Conservation (phyloP, 139 green algal species). For the Tetraselmis striata region DNA sequence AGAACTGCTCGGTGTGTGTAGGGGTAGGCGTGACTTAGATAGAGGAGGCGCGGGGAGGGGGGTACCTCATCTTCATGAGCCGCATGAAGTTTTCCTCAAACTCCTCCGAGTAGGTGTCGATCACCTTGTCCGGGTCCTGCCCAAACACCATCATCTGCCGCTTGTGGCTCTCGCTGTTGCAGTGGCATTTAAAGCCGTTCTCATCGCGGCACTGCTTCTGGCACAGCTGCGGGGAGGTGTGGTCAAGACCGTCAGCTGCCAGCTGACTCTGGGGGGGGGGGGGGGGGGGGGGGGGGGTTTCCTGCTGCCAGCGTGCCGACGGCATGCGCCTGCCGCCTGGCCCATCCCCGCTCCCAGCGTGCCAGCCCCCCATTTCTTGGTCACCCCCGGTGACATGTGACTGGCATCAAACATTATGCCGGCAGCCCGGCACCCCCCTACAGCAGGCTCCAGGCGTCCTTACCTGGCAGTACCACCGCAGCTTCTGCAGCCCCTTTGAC, state of each 20-base stretch:
- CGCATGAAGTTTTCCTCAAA: slow-evolving; percentile 86
- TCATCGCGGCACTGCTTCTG: slow-evolving; percentile 97
- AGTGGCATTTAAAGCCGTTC: slow-evolving; percentile 98
- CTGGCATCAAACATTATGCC: too few species aligned
- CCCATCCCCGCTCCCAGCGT: too few species aligned
- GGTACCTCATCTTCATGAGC: background rate
- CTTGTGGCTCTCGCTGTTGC: slow-evolving; percentile 68
- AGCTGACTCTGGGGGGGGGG: too few species aligned
- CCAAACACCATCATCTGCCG: slow-evolving; percentile 89
- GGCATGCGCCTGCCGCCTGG: too few species aligned
- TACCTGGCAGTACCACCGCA: slow-evolving; percentile 81
- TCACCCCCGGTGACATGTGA: too few species aligned
- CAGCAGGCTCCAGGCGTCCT: too few species aligned
- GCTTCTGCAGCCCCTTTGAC: slow-evolving; percentile 91
- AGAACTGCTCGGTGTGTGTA: background rate
- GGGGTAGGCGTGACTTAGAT: background rate
- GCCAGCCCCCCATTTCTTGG: too few species aligned
- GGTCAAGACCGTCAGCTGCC: too few species aligned
- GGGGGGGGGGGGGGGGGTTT: too few species aligned
- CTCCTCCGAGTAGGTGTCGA: slow-evolving; percentile 80
- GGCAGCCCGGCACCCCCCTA: too few species aligned
- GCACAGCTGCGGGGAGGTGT: slow-evolving; percentile 95
- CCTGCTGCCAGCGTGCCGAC: too few species aligned
- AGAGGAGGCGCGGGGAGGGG: background rate
- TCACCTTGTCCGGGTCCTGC: slow-evolving; percentile 56